Conservation (phyloP, 345 rosid species). For the Luvunga scandens region DNA sequence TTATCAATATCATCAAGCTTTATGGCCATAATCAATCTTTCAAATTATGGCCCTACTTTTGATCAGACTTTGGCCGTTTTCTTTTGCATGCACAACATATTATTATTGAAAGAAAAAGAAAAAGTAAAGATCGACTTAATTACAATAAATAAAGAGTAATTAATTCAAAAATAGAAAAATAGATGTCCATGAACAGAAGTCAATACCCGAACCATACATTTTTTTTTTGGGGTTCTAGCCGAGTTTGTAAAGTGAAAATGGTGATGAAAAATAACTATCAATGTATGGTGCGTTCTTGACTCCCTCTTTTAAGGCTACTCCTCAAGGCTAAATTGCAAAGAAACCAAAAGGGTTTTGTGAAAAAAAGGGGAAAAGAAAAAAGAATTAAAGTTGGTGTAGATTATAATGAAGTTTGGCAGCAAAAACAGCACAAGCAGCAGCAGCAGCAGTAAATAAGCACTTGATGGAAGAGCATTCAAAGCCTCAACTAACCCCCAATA, state of each 20-base stretch:
- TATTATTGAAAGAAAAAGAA: neutral
- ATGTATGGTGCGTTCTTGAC: slow-evolving; percentile 98
- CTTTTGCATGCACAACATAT: neutral
- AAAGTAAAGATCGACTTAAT: neutral
- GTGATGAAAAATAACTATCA: slow-evolving; percentile 7
- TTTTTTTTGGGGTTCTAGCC: neutral
- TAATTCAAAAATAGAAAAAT: neutral
- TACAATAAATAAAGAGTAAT: slow-evolving; percentile 1
- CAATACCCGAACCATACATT: slow-evolving; percentile 96
- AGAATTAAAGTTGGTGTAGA: slow-evolving; percentile 30
- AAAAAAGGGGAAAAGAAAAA: slow-evolving; percentile 9
- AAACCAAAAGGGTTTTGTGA: slow-evolving; percentile 20
- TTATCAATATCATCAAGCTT: neutral
- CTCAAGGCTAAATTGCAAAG: slow-evolving; percentile 21
- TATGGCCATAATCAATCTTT: neutral
- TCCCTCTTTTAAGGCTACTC: slow-evolving; percentile 38
- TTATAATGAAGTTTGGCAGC: slow-evolving; percentile 41
- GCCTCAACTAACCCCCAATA: slow-evolving; percentile 47
- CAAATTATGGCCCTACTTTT: slow-evolving; percentile 5
- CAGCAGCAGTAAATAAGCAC: slow-evolving; percentile 33
- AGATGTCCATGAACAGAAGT: slow-evolving; percentile 55
- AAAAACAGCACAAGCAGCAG: slow-evolving; percentile 26
- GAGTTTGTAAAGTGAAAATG: neutral
- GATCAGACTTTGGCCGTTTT: neutral
- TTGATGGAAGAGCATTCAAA: slow-evolving; percentile 53